Conservation (phyloP, 148 eudicot species). For the Camellia japonica region DNA sequence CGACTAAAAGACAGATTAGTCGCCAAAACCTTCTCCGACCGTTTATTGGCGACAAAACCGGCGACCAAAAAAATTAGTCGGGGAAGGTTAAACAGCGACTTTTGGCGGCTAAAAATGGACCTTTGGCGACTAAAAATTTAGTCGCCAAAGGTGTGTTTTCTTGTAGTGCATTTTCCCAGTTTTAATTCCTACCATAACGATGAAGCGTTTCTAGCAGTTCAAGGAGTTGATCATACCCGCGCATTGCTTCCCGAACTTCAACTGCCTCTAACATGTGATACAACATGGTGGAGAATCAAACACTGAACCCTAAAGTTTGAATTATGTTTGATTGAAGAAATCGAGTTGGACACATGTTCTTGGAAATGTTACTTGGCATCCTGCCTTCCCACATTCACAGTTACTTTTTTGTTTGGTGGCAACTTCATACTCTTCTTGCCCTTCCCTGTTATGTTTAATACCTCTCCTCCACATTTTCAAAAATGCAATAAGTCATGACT, state of each 20-base stretch:
- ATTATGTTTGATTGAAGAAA: constrained; percentile 85
- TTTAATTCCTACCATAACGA: neutral
- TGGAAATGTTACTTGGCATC: constrained; percentile 93
- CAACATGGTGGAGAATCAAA: neutral
- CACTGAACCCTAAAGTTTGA: constrained; percentile 46
- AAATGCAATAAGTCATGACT: neutral
- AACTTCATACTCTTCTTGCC: constrained; percentile 81
- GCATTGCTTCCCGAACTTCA: neutral
- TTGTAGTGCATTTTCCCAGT: neutral
- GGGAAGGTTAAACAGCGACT: too few relatives aligned
- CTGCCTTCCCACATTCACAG: constrained; percentile 88
- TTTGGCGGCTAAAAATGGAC: too few relatives aligned
- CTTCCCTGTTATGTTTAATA: constrained; percentile 78
- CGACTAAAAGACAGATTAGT: too few relatives aligned
- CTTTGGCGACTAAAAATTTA: too few relatives aligned
- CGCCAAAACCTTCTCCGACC: too few relatives aligned
- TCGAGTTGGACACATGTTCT: constrained; percentile 84
- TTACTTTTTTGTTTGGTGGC: constrained; percentile 79
- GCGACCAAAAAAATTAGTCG: too few relatives aligned
- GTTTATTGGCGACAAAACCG: too few relatives aligned
- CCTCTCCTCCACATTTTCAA: constrained; percentile 65
- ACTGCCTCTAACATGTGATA: neutral
- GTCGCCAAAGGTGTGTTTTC: too few relatives aligned
- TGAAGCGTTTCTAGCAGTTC: neutral
- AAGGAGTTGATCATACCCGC: neutral